These are phyloP conservation scores for Pseudogymnoascus sp. DNA, from an alignment of 2,329 filamentous ascomycete genomes.

Conservation along the genomic window DNA sequence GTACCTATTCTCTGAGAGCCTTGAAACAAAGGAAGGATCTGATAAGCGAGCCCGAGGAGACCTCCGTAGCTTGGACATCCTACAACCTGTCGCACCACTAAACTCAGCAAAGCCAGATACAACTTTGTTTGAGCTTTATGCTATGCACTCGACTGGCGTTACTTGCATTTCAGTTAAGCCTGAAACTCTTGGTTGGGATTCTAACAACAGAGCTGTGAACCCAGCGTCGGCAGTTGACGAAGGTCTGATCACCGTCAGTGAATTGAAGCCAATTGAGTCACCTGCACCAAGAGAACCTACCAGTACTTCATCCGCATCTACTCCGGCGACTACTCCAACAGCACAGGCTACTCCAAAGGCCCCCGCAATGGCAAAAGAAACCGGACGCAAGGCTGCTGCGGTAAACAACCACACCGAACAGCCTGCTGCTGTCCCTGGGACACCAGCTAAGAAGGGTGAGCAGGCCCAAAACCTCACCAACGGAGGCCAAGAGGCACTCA, in stretches of 20 bases:
- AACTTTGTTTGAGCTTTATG: constrained; percentile 86
- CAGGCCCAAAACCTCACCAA: constrained; percentile 20
- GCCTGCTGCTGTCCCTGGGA: constrained; percentile 16
- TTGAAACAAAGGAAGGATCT: constrained; percentile 8
- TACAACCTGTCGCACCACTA: constrained; percentile 59
- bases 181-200: constrained; percentile 83
- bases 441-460: constrained; percentile 32
- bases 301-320: background rate
- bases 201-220: constrained; percentile 78
- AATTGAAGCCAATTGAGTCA: constrained; percentile 45
- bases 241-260: constrained; percentile 66
- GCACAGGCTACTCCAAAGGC: constrained; percentile 17
- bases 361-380: constrained; percentile 19
- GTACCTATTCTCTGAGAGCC: constrained; percentile 64
- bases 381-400: constrained; percentile 22
- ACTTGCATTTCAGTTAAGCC: constrained; percentile 81
- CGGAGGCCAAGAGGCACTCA: constrained; percentile 20
- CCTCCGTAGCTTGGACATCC: constrained; percentile 82
- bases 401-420: constrained; percentile 20
- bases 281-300: constrained; percentile 26
- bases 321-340: background rate
- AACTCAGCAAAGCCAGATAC: constrained; percentile 60
- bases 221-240: constrained; percentile 68
- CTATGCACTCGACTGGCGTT: constrained; percentile 97
- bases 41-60: constrained; percentile 58